Base-by-base conservation (phyloP, 805 yeast species). In the Barnettozyma botsteinii region DNA sequence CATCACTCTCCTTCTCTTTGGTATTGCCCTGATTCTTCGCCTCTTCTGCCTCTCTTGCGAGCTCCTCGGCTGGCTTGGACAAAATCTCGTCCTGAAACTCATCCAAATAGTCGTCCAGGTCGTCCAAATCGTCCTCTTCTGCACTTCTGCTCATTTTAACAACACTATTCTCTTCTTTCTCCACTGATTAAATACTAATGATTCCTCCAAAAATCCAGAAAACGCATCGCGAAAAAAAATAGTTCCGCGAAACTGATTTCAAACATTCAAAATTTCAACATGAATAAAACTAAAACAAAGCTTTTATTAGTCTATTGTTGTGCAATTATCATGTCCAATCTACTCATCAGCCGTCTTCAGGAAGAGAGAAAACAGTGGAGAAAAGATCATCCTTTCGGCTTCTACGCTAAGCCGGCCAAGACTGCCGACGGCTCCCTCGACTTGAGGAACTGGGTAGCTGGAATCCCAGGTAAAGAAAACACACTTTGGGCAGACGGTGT, bases 301-400 rank as follows among this genome's bases (percentile, higher is more conserved):
- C 9, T 21, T 21, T 21, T 21, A 21, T 6, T 21, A 21, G 6
- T 9, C 9, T 21, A 7, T 6, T 21, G 23, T 21, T 21, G 9
- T 9, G 23, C 23, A 21, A 21, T 7, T 7, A 9, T 12, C 20
- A 46, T 47, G 53, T 45, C 50, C 23, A 48, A 53, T 31, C 39
- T 55, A 23, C 35, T 53, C 28, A 53, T 50, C 37, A 51, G 79
- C 43, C 77, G 98, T 53, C 74, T 91, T 30, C 97, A 89, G 57
- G 95, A 88, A 62, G 98, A 91, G 61, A 67, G 79, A 62, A 91
- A 89, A 64, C 87, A 84, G 61, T 93, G 99, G 99, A 79, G 99
- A 52, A 91, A 87, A 60, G 96, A 88, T 60, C 99, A 93, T 59
- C 99, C 99, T 0, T 93, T 89, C 63, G 98, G 98, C 7, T 93